A percentile compares a stretch with the other conserved stretches of the same genome.
phyloP scores from a whole-genome alignment of 1,139 yeast species.

The Taphrina populina region DNA sequence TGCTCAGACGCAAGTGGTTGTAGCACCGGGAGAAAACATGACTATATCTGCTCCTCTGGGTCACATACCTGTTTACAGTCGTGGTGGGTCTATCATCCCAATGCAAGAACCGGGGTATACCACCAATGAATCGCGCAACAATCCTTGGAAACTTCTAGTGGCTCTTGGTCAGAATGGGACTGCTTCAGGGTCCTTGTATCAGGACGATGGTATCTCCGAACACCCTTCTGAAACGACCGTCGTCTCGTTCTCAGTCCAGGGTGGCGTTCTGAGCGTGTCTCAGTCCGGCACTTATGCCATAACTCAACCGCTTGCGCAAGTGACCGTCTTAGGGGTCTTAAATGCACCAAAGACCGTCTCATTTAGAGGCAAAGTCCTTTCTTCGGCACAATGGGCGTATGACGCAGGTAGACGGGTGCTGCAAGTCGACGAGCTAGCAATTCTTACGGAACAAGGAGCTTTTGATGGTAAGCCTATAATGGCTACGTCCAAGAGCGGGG shows the following conservation, averaged over 20 bases:
- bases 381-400: not conserved
- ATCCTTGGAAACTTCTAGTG: conserved; percentile 48
- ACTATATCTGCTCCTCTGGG: conserved; percentile 54
- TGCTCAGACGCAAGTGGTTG: conserved; percentile 42
- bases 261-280: conserved; percentile 40
- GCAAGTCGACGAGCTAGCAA: too few species aligned
- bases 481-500: too few species aligned
- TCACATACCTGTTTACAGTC: conserved; percentile 66
- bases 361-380: conserved; percentile 38
- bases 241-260: conserved; percentile 43
- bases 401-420: too few species aligned
- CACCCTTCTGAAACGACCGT: conserved; percentile 46
- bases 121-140: conserved; percentile 44
- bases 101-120: conserved; percentile 49
- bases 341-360: conserved; percentile 41
- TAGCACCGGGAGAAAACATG: conserved; percentile 42
- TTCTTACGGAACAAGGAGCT: too few species aligned
- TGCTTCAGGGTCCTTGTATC: conserved; percentile 63
- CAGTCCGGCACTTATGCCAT: conserved; percentile 42
- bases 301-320: conserved; percentile 43
- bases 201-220: conserved; percentile 79
- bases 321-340: conserved; percentile 44
- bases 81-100: conserved; percentile 72
- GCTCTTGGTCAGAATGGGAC: conserved; percentile 54
- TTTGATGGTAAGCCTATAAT: too few species aligned